Base-by-base conservation (phyloP, 1,284 basidiomycete genomes). In the Coniferiporia sulphurascens region DNA sequence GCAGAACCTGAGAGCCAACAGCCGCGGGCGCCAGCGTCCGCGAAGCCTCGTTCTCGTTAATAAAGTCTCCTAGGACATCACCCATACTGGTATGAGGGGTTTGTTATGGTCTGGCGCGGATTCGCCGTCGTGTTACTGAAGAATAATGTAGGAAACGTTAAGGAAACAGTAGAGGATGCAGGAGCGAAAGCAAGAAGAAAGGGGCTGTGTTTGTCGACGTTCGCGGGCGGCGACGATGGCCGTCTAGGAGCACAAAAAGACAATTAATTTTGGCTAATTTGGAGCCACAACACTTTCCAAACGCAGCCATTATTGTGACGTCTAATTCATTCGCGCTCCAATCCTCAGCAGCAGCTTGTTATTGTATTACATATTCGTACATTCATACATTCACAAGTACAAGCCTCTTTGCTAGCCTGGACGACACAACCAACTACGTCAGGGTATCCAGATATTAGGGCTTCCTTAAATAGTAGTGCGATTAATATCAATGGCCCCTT, bases 1-100 rank as follows among this genome's bases (percentile, higher is more conserved):
- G 74, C 36, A 76, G 83, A 60, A 93, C 81, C 74, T 97, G 94
- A 19, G 86, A 87, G 60, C 82, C 87, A 22, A 96, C 92, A 60
- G 93, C 91, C 62, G 81, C 80, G 74, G 91, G 89, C 79, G 83
- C 84, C 81, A 88, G 73, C 70, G 72, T 69, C 72, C 76, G 73
- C 55, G 63, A 61, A 49, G 55, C 56, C 45, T 48, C 43, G 32
- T 62, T 62, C 52, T 58, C 46, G 46, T 62, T 48, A 19, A 62
- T 27, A n/a, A 62, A 58, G 36, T 55, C 52, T 35, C 56, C 56
- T 13, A 62, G 41, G 15, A 58, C 60, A 32, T 56, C 55, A 22
- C 41, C 19, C 38, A 44, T 57, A 48, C 53, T 46, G 43, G 53
- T 17, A 32, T n/a, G 7, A 48, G 53, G 22, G 4, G 48, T 21